Conservation (phyloP, 768 basidiomycete species). For the Collybia nuda region DNA sequence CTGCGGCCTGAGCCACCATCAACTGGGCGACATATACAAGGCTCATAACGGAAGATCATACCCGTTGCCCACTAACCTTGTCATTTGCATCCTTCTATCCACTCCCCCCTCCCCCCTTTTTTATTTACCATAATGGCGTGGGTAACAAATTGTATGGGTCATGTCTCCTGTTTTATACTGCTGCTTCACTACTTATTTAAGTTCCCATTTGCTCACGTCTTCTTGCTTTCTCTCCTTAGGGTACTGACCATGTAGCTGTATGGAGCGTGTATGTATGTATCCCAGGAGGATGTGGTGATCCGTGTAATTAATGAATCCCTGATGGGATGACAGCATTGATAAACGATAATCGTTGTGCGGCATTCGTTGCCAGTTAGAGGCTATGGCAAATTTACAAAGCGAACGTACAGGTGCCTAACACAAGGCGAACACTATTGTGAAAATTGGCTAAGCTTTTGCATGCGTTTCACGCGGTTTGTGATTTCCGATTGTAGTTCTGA, state of each 20-base stretch:
- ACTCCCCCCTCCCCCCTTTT: slow-evolving; percentile 3
- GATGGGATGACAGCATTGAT: slow-evolving; percentile 4
- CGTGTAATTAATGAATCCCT: background rate
- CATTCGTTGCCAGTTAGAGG: background rate
- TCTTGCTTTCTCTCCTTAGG: slow-evolving; percentile 15
- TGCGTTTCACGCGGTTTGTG: slow-evolving; percentile 60
- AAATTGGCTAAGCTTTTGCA: slow-evolving; percentile 62
- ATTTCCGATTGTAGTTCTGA: slow-evolving; percentile 59
- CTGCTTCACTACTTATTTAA: too few relatives aligned
- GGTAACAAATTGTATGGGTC: too few relatives aligned
- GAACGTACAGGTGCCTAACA: background rate
- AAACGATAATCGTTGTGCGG: background rate
- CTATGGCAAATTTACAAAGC: background rate
- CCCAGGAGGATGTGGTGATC: slow-evolving; percentile 30
- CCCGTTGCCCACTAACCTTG: slow-evolving; percentile 8
- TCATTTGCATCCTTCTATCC: slow-evolving; percentile 15
- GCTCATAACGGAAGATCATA: slow-evolving; percentile 22
- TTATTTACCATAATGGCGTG: too few relatives aligned
- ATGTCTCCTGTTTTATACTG: too few relatives aligned
- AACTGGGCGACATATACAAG: slow-evolving; percentile 32
- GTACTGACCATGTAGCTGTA: slow-evolving; percentile 31
- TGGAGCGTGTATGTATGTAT: slow-evolving; percentile 26
- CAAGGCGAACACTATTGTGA: slow-evolving; percentile 13
- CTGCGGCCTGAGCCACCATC: slow-evolving; percentile 46
- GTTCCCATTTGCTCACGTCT: slow-evolving; percentile 5